Base-by-base conservation (phyloP, 805 yeast genomes). In the Yarrowia sp. region DNA sequence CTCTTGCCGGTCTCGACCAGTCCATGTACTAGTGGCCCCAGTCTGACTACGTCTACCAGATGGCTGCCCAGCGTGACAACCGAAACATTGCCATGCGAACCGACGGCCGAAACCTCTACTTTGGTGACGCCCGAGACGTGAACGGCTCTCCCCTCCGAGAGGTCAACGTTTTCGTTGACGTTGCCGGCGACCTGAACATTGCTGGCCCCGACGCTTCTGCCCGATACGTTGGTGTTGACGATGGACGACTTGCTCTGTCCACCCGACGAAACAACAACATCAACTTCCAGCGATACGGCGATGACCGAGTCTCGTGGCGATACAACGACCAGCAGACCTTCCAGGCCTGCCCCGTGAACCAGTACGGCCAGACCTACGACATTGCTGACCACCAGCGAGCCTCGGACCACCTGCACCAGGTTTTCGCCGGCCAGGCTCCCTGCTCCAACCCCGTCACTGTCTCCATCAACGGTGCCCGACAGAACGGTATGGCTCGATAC, bases 21-120 rank as follows among this genome's bases (percentile, higher is more conserved):
- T 56, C 63, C 38, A 8, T 26, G 35, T 56, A 56, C 63, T 49
- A 56, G 48, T 56, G 63, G 63, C 63, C 63, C 63, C 63, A 56
- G 63, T 56, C 63, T n/a, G 63, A 56, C 48, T 56, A 56, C 63
- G 48, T 56, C 40, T 56, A 56, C 63, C 63, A 56, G 48, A 56
- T 56, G 63, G 48, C 46, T 41, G 63, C 63, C 14, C 48, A 26
- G 63, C 63, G 40, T 10, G 48, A 56, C 48, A 41, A 41, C 40
- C 63, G 63, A 41, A 59, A 59, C 66, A 43, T 59, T 2, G 42
- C 32, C 66, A 46, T 59, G 66, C 50, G 53, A 45, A 59, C 66
- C 19, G 53, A 59, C 43, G 66, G 66, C 53, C 50, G 53, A 45
- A 46, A 59, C 48, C 40, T 56, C n/a, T 56, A 56, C 63, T 56